Percentiles rank a stretch among this genome's conserved stretches.
These are phyloP conservation scores for Chlamydomonas sp. DNA, from an alignment of 139 green algal genomes.

Conservation along the genomic window DNA sequence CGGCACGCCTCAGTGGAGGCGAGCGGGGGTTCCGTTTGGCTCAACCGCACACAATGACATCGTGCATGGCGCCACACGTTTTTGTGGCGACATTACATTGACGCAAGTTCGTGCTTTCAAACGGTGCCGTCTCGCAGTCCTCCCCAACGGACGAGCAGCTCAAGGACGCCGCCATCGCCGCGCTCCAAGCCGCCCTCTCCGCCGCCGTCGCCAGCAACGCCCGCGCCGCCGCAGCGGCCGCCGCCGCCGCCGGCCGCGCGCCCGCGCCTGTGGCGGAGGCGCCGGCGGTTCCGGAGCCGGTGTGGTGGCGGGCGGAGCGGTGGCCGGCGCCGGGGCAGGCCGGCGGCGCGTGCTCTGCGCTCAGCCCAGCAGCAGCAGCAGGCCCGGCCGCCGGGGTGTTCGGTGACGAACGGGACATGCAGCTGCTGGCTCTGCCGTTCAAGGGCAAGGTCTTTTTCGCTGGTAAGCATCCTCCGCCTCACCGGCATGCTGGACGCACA, in stretches of 20 bases:
- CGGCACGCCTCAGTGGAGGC: no score
- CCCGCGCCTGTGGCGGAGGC: background rate
- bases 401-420: slow-evolving; percentile 12
- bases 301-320: background rate
- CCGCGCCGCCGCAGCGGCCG: background rate
- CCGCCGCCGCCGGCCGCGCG: background rate
- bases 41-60: no score
- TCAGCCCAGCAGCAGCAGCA: background rate
- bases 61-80: no score
- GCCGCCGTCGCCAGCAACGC: no score
- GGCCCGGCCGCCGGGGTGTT: background rate
- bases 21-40: no score
- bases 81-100: no score
- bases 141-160: background rate
- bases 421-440: slow-evolving; percentile 6
- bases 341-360: background rate
- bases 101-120: no score
- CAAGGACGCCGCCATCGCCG: background rate
- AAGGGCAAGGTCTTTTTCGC: slow-evolving; percentile 21
- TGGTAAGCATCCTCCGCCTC: background rate
- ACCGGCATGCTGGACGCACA: no score
- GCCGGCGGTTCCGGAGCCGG: no score
- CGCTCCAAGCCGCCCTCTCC: background rate
- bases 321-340: background rate
- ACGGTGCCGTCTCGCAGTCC: no score